A percentile compares a stretch with the other conserved stretches of the same genome.
Conservation (phyloP, 371 early-diverging fungal genomes). For the Mucor circinelloides region DNA sequence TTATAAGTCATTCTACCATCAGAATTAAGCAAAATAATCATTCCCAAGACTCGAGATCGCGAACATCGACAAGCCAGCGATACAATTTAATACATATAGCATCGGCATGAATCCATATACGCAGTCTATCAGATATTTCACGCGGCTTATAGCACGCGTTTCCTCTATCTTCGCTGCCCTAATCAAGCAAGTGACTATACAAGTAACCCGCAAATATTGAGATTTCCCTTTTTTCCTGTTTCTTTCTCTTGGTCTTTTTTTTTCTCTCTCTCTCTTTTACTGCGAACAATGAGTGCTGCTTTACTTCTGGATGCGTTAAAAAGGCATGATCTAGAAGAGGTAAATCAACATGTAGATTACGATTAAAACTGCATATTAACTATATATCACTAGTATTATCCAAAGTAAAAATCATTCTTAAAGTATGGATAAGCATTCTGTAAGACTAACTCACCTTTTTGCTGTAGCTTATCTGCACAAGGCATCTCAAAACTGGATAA, state of each 20-base stretch:
- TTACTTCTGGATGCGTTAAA: slow-evolving; percentile 18
- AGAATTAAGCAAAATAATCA: no score
- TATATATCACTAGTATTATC: slow-evolving; percentile 22
- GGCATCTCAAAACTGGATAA: slow-evolving; percentile 17
- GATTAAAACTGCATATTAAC: background rate
- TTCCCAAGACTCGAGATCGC: no score
- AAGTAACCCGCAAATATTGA: background rate
- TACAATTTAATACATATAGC: background rate
- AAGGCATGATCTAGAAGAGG: slow-evolving; percentile 22
- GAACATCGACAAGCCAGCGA: background rate
- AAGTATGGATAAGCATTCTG: background rate
- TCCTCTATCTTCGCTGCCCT: background rate
- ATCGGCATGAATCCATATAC: background rate
- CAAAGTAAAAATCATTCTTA: slow-evolving; percentile 10
- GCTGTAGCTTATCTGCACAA: slow-evolving; percentile 13
- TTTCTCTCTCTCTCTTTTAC: background rate
- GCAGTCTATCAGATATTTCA: background rate
- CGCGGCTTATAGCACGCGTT: background rate
- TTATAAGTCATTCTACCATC: background rate
- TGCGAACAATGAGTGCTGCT: slow-evolving; percentile 1
- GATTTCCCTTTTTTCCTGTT: background rate
- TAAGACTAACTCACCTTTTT: background rate
- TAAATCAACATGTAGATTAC: background rate
- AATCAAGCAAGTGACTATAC: background rate
- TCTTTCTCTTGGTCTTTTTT: background rate